These are phyloP conservation scores for Microcera coccophila DNA, from an alignment of 2,329 filamentous ascomycete species.

Conservation along the genomic window DNA sequence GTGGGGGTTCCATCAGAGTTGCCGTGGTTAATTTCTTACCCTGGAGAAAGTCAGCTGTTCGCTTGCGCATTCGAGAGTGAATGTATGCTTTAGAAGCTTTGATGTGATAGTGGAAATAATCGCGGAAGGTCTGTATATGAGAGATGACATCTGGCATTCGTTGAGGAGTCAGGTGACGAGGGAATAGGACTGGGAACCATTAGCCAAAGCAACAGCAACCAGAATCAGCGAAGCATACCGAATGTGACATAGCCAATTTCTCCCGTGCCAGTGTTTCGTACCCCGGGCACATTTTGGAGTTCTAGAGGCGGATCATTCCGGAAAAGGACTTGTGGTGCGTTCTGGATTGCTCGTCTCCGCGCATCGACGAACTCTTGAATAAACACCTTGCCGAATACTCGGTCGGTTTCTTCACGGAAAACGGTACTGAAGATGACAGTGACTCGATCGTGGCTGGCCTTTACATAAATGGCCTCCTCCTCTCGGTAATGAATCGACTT, in stretches of 20 bases:
- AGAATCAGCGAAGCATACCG: constrained; percentile 53
- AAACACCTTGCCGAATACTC: constrained; percentile 97
- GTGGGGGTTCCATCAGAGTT: constrained; percentile 18
- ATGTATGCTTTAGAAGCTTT: constrained; percentile 99
- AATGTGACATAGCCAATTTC: constrained; percentile 98
- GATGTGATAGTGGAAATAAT: constrained; percentile 99
- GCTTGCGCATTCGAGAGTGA: constrained; percentile 94
- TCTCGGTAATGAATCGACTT: constrained; percentile 98
- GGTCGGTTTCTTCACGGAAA: constrained; percentile 95
- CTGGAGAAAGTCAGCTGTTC: constrained; percentile 97
- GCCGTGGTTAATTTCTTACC: constrained; percentile 53
- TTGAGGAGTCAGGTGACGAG: constrained; percentile 85
- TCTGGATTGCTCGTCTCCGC: constrained; percentile 89
- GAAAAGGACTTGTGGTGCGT: constrained; percentile 96
- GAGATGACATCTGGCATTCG: constrained; percentile 93
- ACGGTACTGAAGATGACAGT: constrained; percentile 99
- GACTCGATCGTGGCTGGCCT: constrained; percentile 93
- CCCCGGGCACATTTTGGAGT: constrained; percentile 79
- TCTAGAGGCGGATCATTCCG: constrained; percentile 91
- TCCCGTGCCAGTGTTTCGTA: constrained; percentile 69
- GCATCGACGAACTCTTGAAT: constrained; percentile 99
- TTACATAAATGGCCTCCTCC: constrained; percentile 98
- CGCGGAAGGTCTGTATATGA: constrained; percentile 98
- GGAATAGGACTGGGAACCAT: constrained; percentile 74
- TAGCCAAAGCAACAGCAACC: constrained; percentile 12